phyloP scores from a whole-genome alignment of 1,284 basidiomycete species.

The Ceratobasidium sp. region DNA sequence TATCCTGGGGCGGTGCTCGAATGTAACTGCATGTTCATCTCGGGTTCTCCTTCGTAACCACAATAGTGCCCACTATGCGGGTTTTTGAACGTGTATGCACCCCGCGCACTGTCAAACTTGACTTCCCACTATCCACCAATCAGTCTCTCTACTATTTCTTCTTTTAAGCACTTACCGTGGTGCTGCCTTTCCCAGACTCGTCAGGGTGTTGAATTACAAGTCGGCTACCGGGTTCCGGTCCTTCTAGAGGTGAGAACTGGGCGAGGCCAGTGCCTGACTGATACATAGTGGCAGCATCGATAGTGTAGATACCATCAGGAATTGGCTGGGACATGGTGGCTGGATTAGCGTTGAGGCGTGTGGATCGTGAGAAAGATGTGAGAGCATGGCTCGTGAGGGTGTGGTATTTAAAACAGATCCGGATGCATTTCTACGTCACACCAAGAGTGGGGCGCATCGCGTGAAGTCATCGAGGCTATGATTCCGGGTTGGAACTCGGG shows the following conservation, averaged over 20 bases:
- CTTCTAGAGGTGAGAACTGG: background rate
- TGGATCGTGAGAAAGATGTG: no score
- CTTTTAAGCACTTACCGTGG: background rate
- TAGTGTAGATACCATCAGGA: slow-evolving; percentile 5
- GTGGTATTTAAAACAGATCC: no score
- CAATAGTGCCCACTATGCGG: background rate
- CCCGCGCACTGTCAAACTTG: background rate
- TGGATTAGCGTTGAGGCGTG: no score
- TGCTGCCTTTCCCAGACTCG: background rate
- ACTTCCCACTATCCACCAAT: background rate
- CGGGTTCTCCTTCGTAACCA: slow-evolving; percentile 5
- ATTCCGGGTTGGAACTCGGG: background rate
- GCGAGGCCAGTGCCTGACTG: background rate
- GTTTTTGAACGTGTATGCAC: background rate
- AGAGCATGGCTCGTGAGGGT: no score
- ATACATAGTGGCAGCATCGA: background rate
- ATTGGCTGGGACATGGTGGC: background rate
- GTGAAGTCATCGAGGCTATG: background rate
- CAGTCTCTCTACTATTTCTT: background rate
- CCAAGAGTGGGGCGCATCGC: background rate
- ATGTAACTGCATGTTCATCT: background rate
- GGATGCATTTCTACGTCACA: background rate
- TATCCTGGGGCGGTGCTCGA: background rate
- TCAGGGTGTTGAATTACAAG: background rate
- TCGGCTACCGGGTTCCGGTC: background rate